These are phyloP conservation scores for Copromyces sp. DNA, from an alignment of 495 filamentous ascomycete genomes.

Conservation along the genomic window DNA sequence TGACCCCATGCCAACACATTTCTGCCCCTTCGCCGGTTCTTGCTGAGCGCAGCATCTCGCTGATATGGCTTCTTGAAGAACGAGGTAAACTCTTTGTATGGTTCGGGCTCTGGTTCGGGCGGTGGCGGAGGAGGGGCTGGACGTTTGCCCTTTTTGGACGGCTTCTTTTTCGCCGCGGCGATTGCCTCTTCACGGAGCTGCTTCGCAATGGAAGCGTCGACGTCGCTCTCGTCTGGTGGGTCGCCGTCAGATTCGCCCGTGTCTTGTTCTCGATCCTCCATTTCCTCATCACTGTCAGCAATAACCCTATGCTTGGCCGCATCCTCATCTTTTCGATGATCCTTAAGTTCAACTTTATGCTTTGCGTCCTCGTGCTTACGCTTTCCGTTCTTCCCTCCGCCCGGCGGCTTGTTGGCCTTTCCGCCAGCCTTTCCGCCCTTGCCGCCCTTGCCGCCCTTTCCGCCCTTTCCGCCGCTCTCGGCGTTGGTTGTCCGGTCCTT, in stretches of 20 bases:
- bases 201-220: conserved; percentile 60
- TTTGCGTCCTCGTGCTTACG: conserved; percentile 21
- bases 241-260: conserved; percentile 16
- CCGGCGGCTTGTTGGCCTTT: conserved; percentile 17
- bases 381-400: conserved; percentile 11
- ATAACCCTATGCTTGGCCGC: conserved; percentile 12
- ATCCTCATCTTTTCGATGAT: conserved; percentile 15
- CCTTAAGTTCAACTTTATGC: conserved; percentile 13
- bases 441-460: conserved; percentile 23
- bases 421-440: conserved; percentile 16
- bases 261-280: conserved; percentile 4
- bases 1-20: conserved; percentile 63
- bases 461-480: conserved; percentile 33
- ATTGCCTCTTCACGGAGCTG: conserved; percentile 67
- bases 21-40: conserved; percentile 46
- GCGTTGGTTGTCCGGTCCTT: conserved; percentile 48
- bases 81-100: conserved; percentile 62
- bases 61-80: conserved; percentile 73
- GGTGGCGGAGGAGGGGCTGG: neutral
- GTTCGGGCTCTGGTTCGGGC: conserved; percentile 7
- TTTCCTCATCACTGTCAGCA: conserved; percentile 14
- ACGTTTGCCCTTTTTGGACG: conserved; percentile 2
- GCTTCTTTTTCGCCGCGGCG: conserved; percentile 22
- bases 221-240: conserved; percentile 43
- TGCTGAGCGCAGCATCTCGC: conserved; percentile 62